Conservation (phyloP, 163 green algal genomes). For the Coccomyxa subellipsoidea region DNA sequence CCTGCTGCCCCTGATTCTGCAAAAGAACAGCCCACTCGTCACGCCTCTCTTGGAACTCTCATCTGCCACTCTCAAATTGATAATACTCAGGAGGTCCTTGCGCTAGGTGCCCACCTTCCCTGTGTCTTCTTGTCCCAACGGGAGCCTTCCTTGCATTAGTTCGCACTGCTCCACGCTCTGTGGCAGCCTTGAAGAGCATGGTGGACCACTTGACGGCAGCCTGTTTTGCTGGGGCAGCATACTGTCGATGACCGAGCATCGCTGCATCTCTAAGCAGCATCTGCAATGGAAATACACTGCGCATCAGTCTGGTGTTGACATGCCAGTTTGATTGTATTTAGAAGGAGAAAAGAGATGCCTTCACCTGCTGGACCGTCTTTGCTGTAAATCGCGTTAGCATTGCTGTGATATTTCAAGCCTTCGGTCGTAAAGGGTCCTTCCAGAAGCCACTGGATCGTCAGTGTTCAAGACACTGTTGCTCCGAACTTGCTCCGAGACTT, state of each 20-base stretch:
- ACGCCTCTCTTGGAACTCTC: background rate
- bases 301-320: background rate
- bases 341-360: too few species aligned
- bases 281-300: background rate
- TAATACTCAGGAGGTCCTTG: too few species aligned
- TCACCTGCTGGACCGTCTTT: background rate
- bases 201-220: background rate
- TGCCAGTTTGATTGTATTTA: background rate
- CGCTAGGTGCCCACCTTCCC: background rate
- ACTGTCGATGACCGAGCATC: background rate
- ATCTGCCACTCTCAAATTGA: too few species aligned
- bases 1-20: background rate
- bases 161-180: background rate
- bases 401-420: too few species aligned
- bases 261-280: background rate
- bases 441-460: too few species aligned
- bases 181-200: background rate
- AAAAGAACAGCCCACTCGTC: background rate
- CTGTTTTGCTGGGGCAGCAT: background rate
- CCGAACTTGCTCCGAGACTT: too few species aligned
- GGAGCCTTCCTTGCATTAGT: background rate
- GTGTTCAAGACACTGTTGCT: too few species aligned
- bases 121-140: background rate
- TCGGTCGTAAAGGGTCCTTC: too few species aligned
- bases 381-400: too few species aligned